Percentiles rank a stretch among this genome's conserved stretches.
Conservation (phyloP, 2,329 filamentous ascomycete genomes). For the Allantophomopsis lycopodina region DNA sequence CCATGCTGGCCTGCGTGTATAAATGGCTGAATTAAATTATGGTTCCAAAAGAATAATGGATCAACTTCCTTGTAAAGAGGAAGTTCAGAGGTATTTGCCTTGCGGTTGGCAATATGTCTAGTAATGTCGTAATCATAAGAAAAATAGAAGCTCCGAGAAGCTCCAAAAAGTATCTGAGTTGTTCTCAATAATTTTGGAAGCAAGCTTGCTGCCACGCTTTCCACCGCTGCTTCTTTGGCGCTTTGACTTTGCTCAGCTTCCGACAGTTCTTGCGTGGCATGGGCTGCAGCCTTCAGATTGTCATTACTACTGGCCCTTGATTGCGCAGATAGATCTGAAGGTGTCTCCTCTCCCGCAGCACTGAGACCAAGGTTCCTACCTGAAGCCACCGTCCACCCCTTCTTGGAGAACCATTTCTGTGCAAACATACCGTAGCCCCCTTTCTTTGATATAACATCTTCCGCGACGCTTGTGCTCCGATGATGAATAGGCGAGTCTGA, state of each 20-base stretch:
- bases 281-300: background rate
- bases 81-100: constrained; percentile 28
- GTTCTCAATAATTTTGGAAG: constrained; percentile 77
- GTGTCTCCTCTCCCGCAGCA: constrained; percentile 19
- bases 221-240: background rate
- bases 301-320: constrained; percentile 5
- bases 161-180: constrained; percentile 70
- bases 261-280: background rate
- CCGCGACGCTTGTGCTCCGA: constrained; percentile 51
- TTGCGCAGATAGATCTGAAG: too few relatives aligned
- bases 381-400: constrained; percentile 64
- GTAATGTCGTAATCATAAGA: constrained; percentile 93
- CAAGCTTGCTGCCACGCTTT: constrained; percentile 24
- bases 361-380: constrained; percentile 58
- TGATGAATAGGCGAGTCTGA: constrained; percentile 6
- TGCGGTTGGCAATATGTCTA: constrained; percentile 34
- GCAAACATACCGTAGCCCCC: constrained; percentile 85
- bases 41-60: constrained; percentile 83
- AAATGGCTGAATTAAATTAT: constrained; percentile 59
- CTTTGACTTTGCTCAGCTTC: background rate
- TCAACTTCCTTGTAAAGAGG: constrained; percentile 65
- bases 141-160: constrained; percentile 81
- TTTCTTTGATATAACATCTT: constrained; percentile 75
- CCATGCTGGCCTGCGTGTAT: constrained; percentile 57
- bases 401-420: constrained; percentile 79